Percentiles rank a stretch among this genome's conserved stretches.
These are phyloP conservation scores for Baudoinia panamericana DNA, from an alignment of 495 filamentous ascomycete species.

Conservation along the genomic window DNA sequence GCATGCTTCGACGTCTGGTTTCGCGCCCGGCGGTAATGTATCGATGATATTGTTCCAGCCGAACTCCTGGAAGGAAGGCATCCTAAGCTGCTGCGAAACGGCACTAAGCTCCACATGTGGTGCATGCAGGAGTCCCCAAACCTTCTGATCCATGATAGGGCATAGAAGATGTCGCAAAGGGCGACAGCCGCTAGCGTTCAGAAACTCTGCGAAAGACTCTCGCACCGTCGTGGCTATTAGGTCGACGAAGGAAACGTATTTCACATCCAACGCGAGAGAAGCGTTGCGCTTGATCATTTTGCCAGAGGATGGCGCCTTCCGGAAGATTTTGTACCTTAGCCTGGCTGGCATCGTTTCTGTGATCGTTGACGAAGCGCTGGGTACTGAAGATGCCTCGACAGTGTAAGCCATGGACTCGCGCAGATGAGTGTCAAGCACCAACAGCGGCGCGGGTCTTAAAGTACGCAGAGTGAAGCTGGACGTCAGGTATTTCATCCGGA, in stretches of 20 bases:
- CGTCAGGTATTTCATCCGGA: conserved; percentile 70
- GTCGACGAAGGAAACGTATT: conserved; percentile 69
- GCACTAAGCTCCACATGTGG: conserved; percentile 23
- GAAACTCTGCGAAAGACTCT: conserved; percentile 31
- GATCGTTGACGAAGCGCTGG: conserved; percentile 42
- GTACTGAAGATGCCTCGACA: conserved; percentile 44
- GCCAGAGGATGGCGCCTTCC: conserved; percentile 13
- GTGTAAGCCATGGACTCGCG: conserved; percentile 55
- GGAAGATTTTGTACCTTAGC: conserved; percentile 63
- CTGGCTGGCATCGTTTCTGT: conserved; percentile 72
- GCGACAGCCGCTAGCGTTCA: conserved; percentile 34
- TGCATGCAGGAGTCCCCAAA: conserved; percentile 15
- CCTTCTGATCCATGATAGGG: conserved; percentile 25
- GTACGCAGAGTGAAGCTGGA: conserved; percentile 83
- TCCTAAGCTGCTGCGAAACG: conserved; percentile 16
- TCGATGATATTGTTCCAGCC: conserved; percentile 25
- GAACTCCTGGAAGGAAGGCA: conserved; percentile 25
- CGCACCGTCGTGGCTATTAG: conserved; percentile 36
- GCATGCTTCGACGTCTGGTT: conserved; percentile 21
- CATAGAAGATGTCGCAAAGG: conserved; percentile 37
- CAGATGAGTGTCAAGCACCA: conserved; percentile 57
- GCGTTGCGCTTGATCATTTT: conserved; percentile 23
- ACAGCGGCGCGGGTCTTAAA: conserved; percentile 57
- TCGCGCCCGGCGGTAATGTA: conserved; percentile 18
- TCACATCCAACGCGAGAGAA: conserved; percentile 52